Percentiles rank a stretch among this genome's conserved stretches.
Conservation (phyloP, 1,284 basidiomycete genomes). For the Cryptococcus wingfieldii region DNA sequence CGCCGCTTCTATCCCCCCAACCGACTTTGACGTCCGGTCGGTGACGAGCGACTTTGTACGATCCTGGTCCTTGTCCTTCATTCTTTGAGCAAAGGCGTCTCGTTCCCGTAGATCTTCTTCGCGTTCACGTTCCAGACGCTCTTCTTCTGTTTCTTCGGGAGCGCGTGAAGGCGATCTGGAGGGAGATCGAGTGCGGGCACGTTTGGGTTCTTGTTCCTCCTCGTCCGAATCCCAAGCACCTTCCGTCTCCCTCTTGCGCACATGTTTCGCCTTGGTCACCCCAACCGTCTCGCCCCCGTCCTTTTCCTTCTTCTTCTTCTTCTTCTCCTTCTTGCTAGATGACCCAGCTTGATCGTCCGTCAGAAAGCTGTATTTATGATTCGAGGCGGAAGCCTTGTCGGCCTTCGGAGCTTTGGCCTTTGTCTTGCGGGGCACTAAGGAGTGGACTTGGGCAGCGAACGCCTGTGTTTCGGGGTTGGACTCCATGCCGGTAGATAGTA, state of each 20-base stretch:
- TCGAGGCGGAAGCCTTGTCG: conserved; percentile 35
- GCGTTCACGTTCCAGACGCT: conserved; percentile 67
- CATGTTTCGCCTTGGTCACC: conserved; percentile 57
- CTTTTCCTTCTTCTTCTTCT: conserved; percentile 50
- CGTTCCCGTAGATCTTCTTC: conserved; percentile 76
- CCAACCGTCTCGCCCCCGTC: conserved; percentile 50
- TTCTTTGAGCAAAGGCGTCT: conserved; percentile 87
- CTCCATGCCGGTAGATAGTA: conserved; percentile 73
- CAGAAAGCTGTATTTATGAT: conserved; percentile 68
- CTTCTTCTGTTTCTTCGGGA: conserved; percentile 59
- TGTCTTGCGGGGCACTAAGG: conserved; percentile 65
- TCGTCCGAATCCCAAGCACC: conserved; percentile 58
- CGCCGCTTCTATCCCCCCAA: conserved; percentile 76
- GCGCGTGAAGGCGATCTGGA: conserved; percentile 31
- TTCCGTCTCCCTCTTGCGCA: conserved; percentile 68
- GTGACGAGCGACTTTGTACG: conserved; percentile 87
- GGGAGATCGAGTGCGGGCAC: conserved; percentile 39
- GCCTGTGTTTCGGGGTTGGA: conserved; percentile 70
- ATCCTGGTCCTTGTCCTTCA: conserved; percentile 77
- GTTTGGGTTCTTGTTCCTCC: conserved; percentile 61
- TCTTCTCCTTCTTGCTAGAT: conserved; percentile 41
- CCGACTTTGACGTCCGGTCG: conserved; percentile 74
- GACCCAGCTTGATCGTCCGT: conserved; percentile 63
- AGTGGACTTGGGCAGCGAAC: conserved; percentile 74
- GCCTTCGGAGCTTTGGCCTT: conserved; percentile 58